phyloP scores from a whole-genome alignment of 371 early-diverging fungal species.

The Mucor ambiguus region DNA sequence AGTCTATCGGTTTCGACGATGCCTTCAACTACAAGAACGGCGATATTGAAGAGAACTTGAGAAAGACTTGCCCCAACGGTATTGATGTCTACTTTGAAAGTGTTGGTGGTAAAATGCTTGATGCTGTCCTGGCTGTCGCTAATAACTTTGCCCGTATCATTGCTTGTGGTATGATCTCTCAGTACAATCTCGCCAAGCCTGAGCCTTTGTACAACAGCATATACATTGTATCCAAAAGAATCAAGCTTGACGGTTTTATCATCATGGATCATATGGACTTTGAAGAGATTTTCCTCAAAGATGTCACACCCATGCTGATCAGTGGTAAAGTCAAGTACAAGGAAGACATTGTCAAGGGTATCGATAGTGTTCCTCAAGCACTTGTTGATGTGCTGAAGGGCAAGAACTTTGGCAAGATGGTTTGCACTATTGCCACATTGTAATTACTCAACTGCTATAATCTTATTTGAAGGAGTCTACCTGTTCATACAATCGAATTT shows the following conservation, averaged over 20 bases:
- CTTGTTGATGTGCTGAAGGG: conserved; percentile 77
- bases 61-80: conserved; percentile 63
- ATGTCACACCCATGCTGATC: conserved; percentile 64
- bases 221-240: conserved; percentile 42
- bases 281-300: conserved; percentile 57
- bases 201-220: conserved; percentile 37
- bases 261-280: conserved; percentile 56
- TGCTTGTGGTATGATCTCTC: conserved; percentile 70
- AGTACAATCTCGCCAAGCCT: conserved; percentile 56
- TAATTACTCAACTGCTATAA: neutral
- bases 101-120: conserved; percentile 73
- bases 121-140: conserved; percentile 56
- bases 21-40: conserved; percentile 87
- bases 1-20: conserved; percentile 66
- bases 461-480: neutral
- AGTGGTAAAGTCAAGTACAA: conserved; percentile 68
- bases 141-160: conserved; percentile 61
- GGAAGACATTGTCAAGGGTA: conserved; percentile 69
- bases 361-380: conserved; percentile 79
- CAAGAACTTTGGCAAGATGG: conserved; percentile 82
- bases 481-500: neutral
- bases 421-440: conserved; percentile 63
- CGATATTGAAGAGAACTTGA: conserved; percentile 43
- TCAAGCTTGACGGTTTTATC: conserved; percentile 70
- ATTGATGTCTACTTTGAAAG: conserved; percentile 78